These are phyloP conservation scores for Podaxis rugospora DNA, from an alignment of 768 basidiomycete genomes.

Conservation along the genomic window DNA sequence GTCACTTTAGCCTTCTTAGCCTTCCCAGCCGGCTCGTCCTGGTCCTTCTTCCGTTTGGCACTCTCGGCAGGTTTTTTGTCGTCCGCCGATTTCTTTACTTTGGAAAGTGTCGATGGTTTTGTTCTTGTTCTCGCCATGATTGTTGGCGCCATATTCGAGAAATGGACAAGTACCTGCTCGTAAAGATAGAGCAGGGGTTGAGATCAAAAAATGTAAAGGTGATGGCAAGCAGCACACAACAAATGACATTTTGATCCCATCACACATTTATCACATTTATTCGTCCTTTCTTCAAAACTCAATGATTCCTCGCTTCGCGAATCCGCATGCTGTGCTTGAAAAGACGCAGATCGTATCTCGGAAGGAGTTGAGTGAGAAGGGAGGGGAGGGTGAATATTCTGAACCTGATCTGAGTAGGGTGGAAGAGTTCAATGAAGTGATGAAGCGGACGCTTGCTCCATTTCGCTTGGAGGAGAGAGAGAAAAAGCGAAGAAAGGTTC, in stretches of 20 bases:
- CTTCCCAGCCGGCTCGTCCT: constrained; percentile 10
- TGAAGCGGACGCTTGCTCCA: neutral
- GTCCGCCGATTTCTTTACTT: constrained; percentile 19
- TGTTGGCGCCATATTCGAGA: constrained; percentile 14
- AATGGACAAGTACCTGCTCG: neutral
- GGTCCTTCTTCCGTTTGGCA: constrained; percentile 27
- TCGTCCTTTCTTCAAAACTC: constrained; percentile 17
- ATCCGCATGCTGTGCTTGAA: constrained; percentile 39
- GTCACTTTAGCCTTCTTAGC: constrained; percentile 13
- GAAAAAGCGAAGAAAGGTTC: constrained; percentile 10
- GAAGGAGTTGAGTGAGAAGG: constrained; percentile 19
- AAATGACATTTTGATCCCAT: constrained; percentile 7
- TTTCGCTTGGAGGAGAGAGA: neutral
- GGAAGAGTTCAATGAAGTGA: constrained; percentile 12
- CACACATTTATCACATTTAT: constrained; percentile 1
- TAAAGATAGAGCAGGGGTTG: neutral
- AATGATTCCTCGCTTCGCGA: constrained; percentile 37
- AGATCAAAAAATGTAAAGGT: neutral
- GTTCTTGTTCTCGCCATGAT: constrained; percentile 13
- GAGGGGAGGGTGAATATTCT: constrained; percentile 4
- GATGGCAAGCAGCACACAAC: constrained; percentile 7
- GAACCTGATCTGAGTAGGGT: constrained; percentile 13
- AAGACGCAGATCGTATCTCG: constrained; percentile 32
- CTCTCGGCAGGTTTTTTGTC: constrained; percentile 11
- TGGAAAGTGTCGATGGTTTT: constrained; percentile 11